Evolutionary conservation across 768 basidiomycete species (phyloP), one percentile per base, ranked within the genome.

Genomic region (Termitomyces sp.): DNA sequence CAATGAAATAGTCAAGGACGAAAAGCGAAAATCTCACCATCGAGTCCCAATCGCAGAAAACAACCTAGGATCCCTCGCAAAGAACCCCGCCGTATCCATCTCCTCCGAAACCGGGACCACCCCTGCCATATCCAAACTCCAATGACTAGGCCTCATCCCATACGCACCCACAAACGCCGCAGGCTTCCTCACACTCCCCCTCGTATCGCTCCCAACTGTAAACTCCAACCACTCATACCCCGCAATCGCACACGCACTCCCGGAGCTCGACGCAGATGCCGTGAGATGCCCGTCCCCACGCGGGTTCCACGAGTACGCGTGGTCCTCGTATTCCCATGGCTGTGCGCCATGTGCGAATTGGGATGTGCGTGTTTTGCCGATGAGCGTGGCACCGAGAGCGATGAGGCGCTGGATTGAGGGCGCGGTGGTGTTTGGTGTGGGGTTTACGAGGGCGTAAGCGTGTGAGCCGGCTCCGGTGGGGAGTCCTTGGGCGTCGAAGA

Each of bases 361-460:
- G 0, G 77, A 76, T 9, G 77, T 78, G 53, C 78, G 79, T 7
- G 76, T 76, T 63, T 83, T 84, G 33, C 81, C 82, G 2, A 84
- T 72, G 57, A 82, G 66, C 11, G 76, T 66, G 16, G 78, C 78
- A 22, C 83, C 83, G 36, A 75, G 71, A 46, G 73, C 70, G 29
- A 80, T 60, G 5, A 84, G 73, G 15, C 68, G 71, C 58, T 76
- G 71, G 16, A 84, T 63, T 0, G 78, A 70, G 5, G 75, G 69
- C 7, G 79, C 77, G 0, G 70, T 73, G 3, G 36, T 46, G 29
- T 65, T 63, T 25, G 73, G 70, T 3, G 64, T 60, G 2, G 73
- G 69, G 41, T 77, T 70, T 6, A 72, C 65, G 15, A 66, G 56
- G 23, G 50, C 58, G 46, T 73, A 74, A 4, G 69, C 68, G 4